phyloP scores from a whole-genome alignment of 331 rosid species.

The Cydonia oblonga region DNA sequence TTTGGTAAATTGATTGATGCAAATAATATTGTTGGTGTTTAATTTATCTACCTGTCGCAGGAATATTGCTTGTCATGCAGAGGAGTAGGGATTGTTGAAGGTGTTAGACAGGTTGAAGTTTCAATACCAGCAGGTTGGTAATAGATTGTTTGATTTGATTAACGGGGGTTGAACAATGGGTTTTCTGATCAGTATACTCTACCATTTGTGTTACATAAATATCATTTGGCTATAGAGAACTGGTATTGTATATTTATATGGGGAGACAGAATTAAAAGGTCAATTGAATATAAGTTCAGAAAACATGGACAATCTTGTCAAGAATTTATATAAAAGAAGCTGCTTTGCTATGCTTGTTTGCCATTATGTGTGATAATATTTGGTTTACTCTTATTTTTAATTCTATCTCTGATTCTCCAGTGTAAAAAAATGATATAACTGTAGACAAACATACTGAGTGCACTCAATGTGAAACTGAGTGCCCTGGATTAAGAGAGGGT shows the following conservation, averaged over 20 bases:
- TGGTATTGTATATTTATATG: not conserved
- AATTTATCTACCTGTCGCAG: slow-evolving; percentile 39
- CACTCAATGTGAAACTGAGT: too few relatives aligned
- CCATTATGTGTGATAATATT: slow-evolving; percentile 2
- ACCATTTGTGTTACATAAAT: not conserved
- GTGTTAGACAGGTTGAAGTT: slow-evolving; percentile 66
- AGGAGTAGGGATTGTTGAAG: slow-evolving; percentile 82
- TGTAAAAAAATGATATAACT: too few relatives aligned
- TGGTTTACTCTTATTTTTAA: slow-evolving; percentile 17
- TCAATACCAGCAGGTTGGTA: slow-evolving; percentile 82
- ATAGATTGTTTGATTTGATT: not conserved
- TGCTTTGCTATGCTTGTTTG: not conserved
- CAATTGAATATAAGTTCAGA: not conserved
- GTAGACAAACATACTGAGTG: too few relatives aligned
- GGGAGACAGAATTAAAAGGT: not conserved
- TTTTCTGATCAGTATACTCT: not conserved
- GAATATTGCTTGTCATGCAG: slow-evolving; percentile 56
- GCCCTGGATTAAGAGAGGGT: too few relatives aligned
- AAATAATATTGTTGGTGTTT: slow-evolving; percentile 1
- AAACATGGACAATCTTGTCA: slow-evolving; percentile 12
- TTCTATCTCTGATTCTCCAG: too few relatives aligned
- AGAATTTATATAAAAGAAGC: not conserved
- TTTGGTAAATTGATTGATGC: slow-evolving; percentile 6
- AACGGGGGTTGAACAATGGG: not conserved
- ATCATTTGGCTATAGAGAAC: not conserved